Conservation (phyloP, 192 early-diverging fungal genomes). For the Coemansia sp. region DNA sequence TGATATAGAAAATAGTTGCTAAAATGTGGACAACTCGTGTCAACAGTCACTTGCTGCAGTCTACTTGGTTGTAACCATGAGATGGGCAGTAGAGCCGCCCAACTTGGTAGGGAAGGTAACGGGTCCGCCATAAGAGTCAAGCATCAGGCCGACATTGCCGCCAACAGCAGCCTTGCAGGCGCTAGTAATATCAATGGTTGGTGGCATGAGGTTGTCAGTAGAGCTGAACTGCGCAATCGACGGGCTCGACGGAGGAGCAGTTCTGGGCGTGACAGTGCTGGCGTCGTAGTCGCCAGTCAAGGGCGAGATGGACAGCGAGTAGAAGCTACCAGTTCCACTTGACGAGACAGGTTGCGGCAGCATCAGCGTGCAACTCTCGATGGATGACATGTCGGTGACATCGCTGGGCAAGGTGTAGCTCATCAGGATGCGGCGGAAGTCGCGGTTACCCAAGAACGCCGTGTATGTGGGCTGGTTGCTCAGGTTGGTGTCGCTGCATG, state of each 20-base stretch:
- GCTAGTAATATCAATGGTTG: constrained; percentile 18
- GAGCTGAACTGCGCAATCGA: constrained; percentile 15
- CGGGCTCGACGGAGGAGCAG: constrained; percentile 5
- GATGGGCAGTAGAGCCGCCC: constrained; percentile 25
- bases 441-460: constrained; percentile 29
- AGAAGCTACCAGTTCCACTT: constrained; percentile 5
- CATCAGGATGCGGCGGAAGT: constrained; percentile 36
- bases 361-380: constrained; percentile 23
- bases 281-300: constrained; percentile 13
- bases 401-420: constrained; percentile 22
- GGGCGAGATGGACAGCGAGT: constrained; percentile 14
- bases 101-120: constrained; percentile 23
- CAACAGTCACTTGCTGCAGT: not conserved
- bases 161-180: constrained; percentile 18
- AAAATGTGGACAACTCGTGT: not conserved
- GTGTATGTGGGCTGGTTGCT: constrained; percentile 19
- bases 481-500: constrained; percentile 26
- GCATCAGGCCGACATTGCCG: constrained; percentile 18
- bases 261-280: constrained; percentile 20
- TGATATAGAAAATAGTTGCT: not conserved
- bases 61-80: constrained; percentile 20
- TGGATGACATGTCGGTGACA: not conserved
- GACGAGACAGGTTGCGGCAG: constrained; percentile 15
- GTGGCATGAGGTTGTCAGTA: constrained; percentile 14
- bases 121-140: constrained; percentile 14